Evolutionary conservation across 2,329 filamentous ascomycete genomes (phyloP).

Genomic region (Fusarium irregulare): DNA sequence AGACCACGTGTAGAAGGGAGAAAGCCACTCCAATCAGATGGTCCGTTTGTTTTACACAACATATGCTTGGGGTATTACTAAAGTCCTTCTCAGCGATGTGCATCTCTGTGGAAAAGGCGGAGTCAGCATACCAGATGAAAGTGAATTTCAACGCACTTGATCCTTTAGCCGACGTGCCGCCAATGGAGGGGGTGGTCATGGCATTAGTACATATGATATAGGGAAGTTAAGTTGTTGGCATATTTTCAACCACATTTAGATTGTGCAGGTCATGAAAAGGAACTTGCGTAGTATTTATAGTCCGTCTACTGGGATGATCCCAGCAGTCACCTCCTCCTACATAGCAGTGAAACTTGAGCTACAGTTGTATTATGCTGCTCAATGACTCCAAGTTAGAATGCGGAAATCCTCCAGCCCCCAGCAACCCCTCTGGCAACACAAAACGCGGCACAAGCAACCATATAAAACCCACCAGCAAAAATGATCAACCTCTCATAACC

Average conservation of each 20-base stretch:
- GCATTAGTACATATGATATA: not conserved
- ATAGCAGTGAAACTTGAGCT: not conserved
- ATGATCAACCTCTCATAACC: constrained; percentile 15
- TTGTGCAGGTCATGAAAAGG: not conserved
- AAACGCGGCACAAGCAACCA: constrained; percentile 13
- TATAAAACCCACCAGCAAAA: constrained; percentile 19
- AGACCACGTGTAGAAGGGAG: not conserved
- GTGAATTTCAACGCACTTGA: not conserved
- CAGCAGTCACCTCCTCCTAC: not conserved
- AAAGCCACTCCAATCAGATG: not conserved
- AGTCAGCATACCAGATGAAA: not conserved
- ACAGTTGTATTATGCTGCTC: not conserved
- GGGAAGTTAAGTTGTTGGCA: not conserved
- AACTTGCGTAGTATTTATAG: not conserved
- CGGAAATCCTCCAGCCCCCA: constrained; percentile 5
- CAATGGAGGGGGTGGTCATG: not conserved
- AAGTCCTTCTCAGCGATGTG: not conserved
- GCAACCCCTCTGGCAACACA: constrained; percentile 15
- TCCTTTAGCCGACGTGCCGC: not conserved
- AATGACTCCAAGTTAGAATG: not conserved
- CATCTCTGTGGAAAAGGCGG: not conserved
- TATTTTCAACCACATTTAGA: not conserved
- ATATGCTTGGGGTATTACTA: not conserved
- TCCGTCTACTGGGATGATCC: not conserved
- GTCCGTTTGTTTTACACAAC: not conserved